These are phyloP conservation scores for Coniella lustricola DNA, from an alignment of 2,329 filamentous ascomycete species.

Conservation along the genomic window DNA sequence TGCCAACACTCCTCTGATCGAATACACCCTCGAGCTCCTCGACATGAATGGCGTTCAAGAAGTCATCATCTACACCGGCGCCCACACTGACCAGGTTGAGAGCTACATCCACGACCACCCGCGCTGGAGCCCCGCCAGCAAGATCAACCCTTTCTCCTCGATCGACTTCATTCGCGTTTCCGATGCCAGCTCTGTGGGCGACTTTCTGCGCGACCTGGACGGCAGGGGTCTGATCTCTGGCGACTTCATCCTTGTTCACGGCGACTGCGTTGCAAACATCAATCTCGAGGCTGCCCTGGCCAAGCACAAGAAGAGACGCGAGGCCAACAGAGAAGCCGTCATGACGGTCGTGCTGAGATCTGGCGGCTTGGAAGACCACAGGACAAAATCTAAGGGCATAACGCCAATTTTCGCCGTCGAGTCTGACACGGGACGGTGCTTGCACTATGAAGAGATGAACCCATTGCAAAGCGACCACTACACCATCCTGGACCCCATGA, in stretches of 20 bases:
- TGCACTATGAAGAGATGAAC: slow-evolving; percentile 91
- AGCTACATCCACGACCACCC: slow-evolving; percentile 73
- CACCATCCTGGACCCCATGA: slow-evolving; percentile 67
- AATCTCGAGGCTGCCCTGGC: slow-evolving; percentile 72
- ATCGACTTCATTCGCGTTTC: slow-evolving; percentile 79
- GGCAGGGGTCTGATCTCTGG: slow-evolving; percentile 75
- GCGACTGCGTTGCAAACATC: slow-evolving; percentile 86
- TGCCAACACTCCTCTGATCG: slow-evolving; percentile 89
- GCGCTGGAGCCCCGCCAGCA: slow-evolving; percentile 55
- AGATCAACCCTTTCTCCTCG: slow-evolving; percentile 61
- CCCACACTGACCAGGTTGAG: slow-evolving; percentile 81
- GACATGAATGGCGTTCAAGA: slow-evolving; percentile 93
- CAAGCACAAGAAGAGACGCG: slow-evolving; percentile 71
- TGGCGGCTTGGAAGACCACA: slow-evolving; percentile 61
- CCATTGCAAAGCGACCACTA: slow-evolving; percentile 59
- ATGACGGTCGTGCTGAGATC: slow-evolving; percentile 93
- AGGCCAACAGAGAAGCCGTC: slow-evolving; percentile 85
- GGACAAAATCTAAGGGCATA: slow-evolving; percentile 68
- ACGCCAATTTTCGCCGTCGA: slow-evolving; percentile 85
- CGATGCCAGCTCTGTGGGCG: slow-evolving; percentile 79
- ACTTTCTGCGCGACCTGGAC: slow-evolving; percentile 91
- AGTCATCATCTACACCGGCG: slow-evolving; percentile 84
- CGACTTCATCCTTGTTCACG: slow-evolving; percentile 89
- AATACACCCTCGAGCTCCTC: slow-evolving; percentile 95
- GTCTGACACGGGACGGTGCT: slow-evolving; percentile 67